These are phyloP conservation scores for Fusarium xylarioides DNA, from an alignment of 2,329 filamentous ascomycete species.

Conservation along the genomic window DNA sequence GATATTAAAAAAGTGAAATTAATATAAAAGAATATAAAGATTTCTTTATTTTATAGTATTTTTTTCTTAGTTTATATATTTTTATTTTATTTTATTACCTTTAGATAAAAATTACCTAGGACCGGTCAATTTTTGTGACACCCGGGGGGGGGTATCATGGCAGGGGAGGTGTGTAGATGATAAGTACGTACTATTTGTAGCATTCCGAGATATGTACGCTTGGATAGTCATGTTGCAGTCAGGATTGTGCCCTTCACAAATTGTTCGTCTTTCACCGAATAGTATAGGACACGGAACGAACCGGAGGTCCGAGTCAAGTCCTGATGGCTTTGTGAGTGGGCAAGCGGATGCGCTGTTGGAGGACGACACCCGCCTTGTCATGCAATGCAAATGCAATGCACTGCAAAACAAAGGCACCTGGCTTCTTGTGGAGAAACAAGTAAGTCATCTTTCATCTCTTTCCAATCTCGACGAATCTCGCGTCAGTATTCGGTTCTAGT, in stretches of 20 bases:
- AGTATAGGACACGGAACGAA: not conserved
- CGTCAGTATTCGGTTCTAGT: slow-evolving; percentile 18
- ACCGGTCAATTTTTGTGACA: too few species aligned
- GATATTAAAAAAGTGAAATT: too few species aligned
- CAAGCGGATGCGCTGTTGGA: slow-evolving; percentile 24
- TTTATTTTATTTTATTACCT: too few species aligned
- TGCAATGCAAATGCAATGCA: slow-evolving; percentile 38
- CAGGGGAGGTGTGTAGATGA: slow-evolving; percentile 31
- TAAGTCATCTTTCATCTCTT: slow-evolving; percentile 10
- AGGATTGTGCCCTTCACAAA: slow-evolving; percentile 3
- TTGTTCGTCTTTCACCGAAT: slow-evolving; percentile 14
- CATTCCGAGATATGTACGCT: slow-evolving; percentile 27
- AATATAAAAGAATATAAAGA: too few species aligned
- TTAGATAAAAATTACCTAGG: too few species aligned
- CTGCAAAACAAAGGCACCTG: slow-evolving; percentile 20
- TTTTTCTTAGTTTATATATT: too few species aligned
- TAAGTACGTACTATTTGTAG: slow-evolving; percentile 3
- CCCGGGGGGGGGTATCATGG: too few species aligned
- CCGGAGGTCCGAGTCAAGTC: not conserved
- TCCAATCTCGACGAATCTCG: slow-evolving; percentile 34
- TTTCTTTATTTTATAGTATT: too few species aligned
- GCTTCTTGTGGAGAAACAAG: slow-evolving; percentile 25
- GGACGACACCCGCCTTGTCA: slow-evolving; percentile 29
- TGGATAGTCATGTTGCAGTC: slow-evolving; percentile 24
- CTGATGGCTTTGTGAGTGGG: slow-evolving; percentile 20